Evolutionary conservation across 1,284 basidiomycete genomes (phyloP).

Genomic region (Leccinum subfulvum): DNA sequence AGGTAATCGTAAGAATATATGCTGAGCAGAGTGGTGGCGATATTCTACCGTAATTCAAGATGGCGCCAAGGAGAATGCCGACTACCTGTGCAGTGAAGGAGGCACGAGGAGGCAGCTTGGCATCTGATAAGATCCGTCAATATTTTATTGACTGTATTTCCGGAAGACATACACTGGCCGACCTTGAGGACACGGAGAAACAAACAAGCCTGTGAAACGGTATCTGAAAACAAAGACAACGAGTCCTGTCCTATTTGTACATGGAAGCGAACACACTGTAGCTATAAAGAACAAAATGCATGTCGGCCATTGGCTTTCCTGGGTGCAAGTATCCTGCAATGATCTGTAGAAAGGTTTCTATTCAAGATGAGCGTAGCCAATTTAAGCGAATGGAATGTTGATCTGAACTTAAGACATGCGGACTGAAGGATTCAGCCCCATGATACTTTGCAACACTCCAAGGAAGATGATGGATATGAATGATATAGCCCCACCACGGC

Average conservation of each 20-base stretch:
- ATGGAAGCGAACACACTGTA: conserved; percentile 36
- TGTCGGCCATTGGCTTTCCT: conserved; percentile 57
- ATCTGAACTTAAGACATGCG: conserved; percentile 32
- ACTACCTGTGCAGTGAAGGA: conserved; percentile 63
- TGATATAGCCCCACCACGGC: conserved; percentile 47
- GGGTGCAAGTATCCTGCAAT: conserved; percentile 62
- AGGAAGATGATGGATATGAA: conserved; percentile 51
- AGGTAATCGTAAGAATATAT: background rate
- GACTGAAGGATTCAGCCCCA: conserved; percentile 48
- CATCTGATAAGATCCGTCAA: conserved; percentile 33
- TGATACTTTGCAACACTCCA: conserved; percentile 50
- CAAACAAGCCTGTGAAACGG: conserved; percentile 42
- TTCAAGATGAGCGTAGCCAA: background rate
- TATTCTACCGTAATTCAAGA: conserved; percentile 50
- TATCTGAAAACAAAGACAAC: conserved; percentile 31
- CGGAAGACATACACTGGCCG: conserved; percentile 45
- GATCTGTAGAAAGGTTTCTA: conserved; percentile 48
- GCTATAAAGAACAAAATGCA: conserved; percentile 57
- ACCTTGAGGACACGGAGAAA: conserved; percentile 59
- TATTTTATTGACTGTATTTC: conserved; percentile 2
- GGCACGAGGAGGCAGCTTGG: conserved; percentile 66
- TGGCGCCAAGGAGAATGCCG: conserved; percentile 44
- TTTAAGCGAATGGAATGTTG: background rate
- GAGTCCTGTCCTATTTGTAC: background rate
- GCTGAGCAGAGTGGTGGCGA: background rate